Base-by-base conservation (phyloP, 2,329 filamentous ascomycete species). In the Apiospora malaysiana region DNA sequence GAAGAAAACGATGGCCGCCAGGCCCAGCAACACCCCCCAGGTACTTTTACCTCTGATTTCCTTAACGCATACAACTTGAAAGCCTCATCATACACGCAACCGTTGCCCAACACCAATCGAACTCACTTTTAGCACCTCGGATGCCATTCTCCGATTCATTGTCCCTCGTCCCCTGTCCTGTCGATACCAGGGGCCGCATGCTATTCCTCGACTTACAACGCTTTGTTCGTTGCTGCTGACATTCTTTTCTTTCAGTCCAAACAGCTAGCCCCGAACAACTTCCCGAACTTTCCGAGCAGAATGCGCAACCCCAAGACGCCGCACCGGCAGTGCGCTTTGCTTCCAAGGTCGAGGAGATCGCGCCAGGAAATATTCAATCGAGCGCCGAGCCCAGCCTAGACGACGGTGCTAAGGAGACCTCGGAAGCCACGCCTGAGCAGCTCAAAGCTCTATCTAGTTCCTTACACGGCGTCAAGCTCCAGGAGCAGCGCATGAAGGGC, bases 401-500 rank as follows among this genome's bases (percentile, higher is more conserved):
- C 72, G 74, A 69, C 71, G 72, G 70, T 72, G 72, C 71, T 72
- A 65, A 51, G 46, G 66, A 82, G 71, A 81, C 82, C 69, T 80
- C 81, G 67, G 82, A 84, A 72, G 82, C 86, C 67, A 85, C 86
- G 7, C 82, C 84, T 23, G 91, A 93, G 70, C 89, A 95, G 78
- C 85, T 97, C 70, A 89, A 88, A 75, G 90, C 90, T 72, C 84
- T 97, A 72, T 91, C 93, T 68, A 89, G 90, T 75, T 91, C 90
- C 32, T 85, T 97, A 37, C 92, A 94, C 74, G 90, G 90, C 73
- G 88, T 91, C 66, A 90, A 92, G 76, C 87, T 97, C 72, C 95
- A 98, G 83, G 92, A 95, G 76, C 88, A 90, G 71, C 90, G 95
- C 74, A 90, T 97, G 85, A 93, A 92, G 79, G 93, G 94, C 79